Percentiles rank a stretch among this genome's conserved stretches.
These are phyloP conservation scores for Thamnidium elegans DNA, from an alignment of 192 early-diverging fungal genomes.

Conservation along the genomic window DNA sequence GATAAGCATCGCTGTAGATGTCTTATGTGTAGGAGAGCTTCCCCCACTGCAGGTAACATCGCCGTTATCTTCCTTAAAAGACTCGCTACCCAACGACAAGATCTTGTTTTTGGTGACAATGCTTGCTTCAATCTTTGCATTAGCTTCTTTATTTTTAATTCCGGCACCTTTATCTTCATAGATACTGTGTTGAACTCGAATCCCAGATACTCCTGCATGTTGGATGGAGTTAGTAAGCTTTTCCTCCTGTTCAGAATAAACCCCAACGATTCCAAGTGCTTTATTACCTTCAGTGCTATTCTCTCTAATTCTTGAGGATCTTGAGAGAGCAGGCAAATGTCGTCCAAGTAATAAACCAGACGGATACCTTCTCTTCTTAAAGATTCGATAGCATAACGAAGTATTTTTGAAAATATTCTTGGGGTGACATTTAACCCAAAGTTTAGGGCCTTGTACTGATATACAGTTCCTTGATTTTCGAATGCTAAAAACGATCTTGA, in stretches of 20 bases:
- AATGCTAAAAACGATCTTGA: conserved; percentile 6
- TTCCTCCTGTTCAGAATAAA: conserved; percentile 1
- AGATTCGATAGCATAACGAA: conserved; percentile 1
- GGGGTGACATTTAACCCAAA: conserved; percentile 15
- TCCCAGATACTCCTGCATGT: conserved; percentile 1
- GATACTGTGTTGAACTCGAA: not conserved
- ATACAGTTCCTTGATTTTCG: not conserved
- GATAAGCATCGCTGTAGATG: conserved; percentile 16
- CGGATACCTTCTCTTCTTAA: conserved; percentile 1
- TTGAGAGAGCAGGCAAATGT: not conserved
- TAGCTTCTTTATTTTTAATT: not conserved
- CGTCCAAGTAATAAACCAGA: conserved; percentile 12
- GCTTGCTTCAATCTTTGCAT: not conserved
- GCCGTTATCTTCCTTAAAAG: not conserved
- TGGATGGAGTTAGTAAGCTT: not conserved
- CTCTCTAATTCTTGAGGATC: not conserved
- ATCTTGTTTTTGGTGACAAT: not conserved
- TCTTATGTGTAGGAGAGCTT: conserved; percentile 4
- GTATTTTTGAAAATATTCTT: conserved; percentile 7
- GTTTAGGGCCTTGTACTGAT: not conserved
- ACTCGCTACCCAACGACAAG: not conserved
- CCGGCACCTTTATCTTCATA: not conserved
- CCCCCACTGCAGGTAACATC: not conserved
- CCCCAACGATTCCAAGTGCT: not conserved
- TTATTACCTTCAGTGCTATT: not conserved